Percentiles rank a stretch among this genome's conserved stretches.
Conservation (phyloP, 345 rosid genomes). For the Lenwebbia sp. region DNA sequence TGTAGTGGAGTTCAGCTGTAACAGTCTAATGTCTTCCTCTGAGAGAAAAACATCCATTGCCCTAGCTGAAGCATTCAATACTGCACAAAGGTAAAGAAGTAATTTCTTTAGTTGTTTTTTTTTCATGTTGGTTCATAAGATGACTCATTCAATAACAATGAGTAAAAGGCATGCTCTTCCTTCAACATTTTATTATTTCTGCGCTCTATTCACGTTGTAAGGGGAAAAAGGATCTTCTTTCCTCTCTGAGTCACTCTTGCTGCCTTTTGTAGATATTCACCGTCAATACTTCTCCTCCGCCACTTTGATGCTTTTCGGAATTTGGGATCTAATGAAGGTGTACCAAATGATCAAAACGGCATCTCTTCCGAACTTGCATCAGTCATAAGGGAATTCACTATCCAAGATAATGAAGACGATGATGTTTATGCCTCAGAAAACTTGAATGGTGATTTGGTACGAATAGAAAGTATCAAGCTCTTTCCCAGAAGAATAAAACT, state of each 20-base stretch:
- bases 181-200: neutral
- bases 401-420: constrained; percentile 48
- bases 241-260: constrained; percentile 2
- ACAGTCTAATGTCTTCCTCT: constrained; percentile 59
- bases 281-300: constrained; percentile 77
- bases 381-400: constrained; percentile 68
- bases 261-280: constrained; percentile 56
- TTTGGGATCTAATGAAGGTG: constrained; percentile 61
- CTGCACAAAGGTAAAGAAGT: constrained; percentile 66
- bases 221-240: neutral
- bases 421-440: constrained; percentile 31
- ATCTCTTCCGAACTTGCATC: constrained; percentile 76
- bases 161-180: neutral
- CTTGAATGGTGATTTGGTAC: constrained; percentile 38
- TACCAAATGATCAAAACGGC: constrained; percentile 68
- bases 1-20: constrained; percentile 92
- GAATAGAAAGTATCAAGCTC: constrained; percentile 6
- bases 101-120: neutral
- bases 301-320: constrained; percentile 84
- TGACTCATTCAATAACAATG: neutral
- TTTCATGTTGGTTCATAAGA: neutral
- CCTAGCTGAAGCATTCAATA: constrained; percentile 72
- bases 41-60: constrained; percentile 66
- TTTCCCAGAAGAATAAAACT: neutral
- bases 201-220: neutral